Evolutionary conservation across 257 asterid species (phyloP).

Genomic region (Euphrasia confusa): DNA sequence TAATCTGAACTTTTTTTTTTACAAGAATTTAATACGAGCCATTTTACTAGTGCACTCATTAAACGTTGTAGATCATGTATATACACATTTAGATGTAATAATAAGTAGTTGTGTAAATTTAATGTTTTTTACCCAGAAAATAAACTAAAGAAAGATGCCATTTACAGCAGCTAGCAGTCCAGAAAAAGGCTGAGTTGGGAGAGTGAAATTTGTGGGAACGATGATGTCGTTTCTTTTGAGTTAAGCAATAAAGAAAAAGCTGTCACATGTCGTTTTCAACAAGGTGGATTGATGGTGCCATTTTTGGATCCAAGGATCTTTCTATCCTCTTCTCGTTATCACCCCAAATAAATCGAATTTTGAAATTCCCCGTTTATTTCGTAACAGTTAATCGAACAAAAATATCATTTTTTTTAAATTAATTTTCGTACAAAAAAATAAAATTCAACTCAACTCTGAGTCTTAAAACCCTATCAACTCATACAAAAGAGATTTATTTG

Average conservation of each 20-base stretch:
- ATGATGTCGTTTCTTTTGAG: constrained; percentile 42
- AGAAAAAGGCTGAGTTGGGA: constrained; percentile 28
- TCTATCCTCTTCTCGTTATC: constrained; percentile 2
- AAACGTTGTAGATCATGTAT: too few relatives aligned
- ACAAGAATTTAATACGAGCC: too few relatives aligned
- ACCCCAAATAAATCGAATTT: too few relatives aligned
- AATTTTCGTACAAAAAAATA: too few relatives aligned
- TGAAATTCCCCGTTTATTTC: too few relatives aligned
- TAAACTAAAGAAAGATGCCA: constrained; percentile 24
- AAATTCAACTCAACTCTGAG: too few relatives aligned
- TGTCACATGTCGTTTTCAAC: constrained; percentile 45
- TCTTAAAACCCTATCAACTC: too few relatives aligned
- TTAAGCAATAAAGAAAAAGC: constrained; percentile 52
- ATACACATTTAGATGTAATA: too few relatives aligned
- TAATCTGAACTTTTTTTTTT: too few relatives aligned
- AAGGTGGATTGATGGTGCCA: constrained; percentile 29
- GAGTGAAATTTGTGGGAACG: constrained; percentile 31
- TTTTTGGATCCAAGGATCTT: constrained; percentile 37
- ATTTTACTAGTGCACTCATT: too few relatives aligned
- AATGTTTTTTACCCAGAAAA: background rate
- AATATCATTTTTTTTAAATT: too few relatives aligned
- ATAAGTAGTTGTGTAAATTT: background rate
- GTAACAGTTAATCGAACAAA: too few relatives aligned
- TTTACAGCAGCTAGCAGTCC: constrained; percentile 8
- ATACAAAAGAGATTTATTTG: background rate